These are phyloP conservation scores for Calamus simplicifolius DNA, from an alignment of 176 grass and related monocot species.

Conservation along the genomic window DNA sequence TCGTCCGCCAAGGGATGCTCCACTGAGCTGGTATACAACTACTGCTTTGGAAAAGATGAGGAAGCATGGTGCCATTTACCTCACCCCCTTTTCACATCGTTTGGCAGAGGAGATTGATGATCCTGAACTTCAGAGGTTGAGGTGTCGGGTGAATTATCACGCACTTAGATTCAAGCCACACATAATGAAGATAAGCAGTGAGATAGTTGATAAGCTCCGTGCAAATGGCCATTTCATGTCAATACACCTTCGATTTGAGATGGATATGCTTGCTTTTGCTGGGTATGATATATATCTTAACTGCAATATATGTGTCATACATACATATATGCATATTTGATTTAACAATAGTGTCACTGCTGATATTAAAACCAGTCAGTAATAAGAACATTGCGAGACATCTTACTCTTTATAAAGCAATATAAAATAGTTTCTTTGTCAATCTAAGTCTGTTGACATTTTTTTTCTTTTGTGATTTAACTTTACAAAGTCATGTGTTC, in stretches of 20 bases:
- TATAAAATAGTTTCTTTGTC: too few relatives aligned
- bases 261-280: slow-evolving; percentile 99
- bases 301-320: background rate
- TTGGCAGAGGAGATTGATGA: slow-evolving; percentile 82
- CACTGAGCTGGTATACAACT: slow-evolving; percentile 83
- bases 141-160: slow-evolving; percentile 98
- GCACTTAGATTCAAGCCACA: slow-evolving; percentile 85
- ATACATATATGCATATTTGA: background rate
- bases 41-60: slow-evolving; percentile 86
- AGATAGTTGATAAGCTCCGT: slow-evolving; percentile 88
- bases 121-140: slow-evolving; percentile 87
- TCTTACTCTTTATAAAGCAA: too few relatives aligned
- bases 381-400: too few relatives aligned
- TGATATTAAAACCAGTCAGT: too few relatives aligned
- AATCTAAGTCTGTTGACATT: too few relatives aligned
- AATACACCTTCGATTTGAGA: slow-evolving; percentile 97
- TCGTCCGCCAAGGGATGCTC: slow-evolving; percentile 91
- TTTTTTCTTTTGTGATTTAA: too few relatives aligned
- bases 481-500: too few relatives aligned
- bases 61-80: slow-evolving; percentile 79
- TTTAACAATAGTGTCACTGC: too few relatives aligned
- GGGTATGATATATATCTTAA: slow-evolving; percentile 45
- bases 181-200: slow-evolving; percentile 84
- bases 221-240: slow-evolving; percentile 89
- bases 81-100: slow-evolving; percentile 97